A percentile compares a stretch with the other conserved stretches of the same genome.
phyloP scores from a whole-genome alignment of 106 monocot genomes.

The Dactylorhiza incarnata region DNA sequence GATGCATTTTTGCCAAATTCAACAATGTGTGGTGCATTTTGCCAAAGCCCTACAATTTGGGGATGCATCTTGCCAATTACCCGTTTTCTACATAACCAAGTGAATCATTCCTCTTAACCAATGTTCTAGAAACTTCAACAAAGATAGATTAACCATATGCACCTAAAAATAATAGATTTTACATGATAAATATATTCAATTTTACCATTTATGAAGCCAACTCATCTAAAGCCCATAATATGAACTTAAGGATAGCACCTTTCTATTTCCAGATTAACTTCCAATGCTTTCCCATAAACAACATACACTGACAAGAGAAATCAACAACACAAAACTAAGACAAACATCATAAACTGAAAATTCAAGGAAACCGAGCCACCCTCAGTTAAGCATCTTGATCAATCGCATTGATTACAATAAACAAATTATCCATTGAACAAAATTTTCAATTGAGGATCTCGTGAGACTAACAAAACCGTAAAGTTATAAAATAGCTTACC shows the following conservation, averaged over 20 bases:
- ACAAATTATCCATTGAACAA: no score
- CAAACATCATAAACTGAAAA: not conserved
- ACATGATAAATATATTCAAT: not conserved
- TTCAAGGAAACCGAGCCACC: not conserved
- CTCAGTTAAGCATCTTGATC: not conserved
- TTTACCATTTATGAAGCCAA: not conserved
- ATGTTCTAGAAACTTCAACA: no score
- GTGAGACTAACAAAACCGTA: not conserved
- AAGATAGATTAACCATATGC: no score
- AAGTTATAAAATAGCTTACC: constrained; percentile 23
- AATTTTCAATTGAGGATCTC: no score
- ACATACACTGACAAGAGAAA: no score
- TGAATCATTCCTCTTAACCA: no score
- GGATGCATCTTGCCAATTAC: no score
- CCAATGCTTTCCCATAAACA: not conserved
- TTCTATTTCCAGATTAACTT: not conserved
- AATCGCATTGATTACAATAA: not conserved
- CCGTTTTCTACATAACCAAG: no score
- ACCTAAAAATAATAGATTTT: no score
- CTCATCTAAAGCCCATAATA: not conserved
- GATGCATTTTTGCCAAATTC: no score
- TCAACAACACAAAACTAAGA: not conserved
- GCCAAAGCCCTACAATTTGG: no score
- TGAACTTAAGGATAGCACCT: not conserved
- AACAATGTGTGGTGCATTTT: no score